Conservation (phyloP, 2,329 filamentous ascomycete species). For the Leptographium flavum region DNA sequence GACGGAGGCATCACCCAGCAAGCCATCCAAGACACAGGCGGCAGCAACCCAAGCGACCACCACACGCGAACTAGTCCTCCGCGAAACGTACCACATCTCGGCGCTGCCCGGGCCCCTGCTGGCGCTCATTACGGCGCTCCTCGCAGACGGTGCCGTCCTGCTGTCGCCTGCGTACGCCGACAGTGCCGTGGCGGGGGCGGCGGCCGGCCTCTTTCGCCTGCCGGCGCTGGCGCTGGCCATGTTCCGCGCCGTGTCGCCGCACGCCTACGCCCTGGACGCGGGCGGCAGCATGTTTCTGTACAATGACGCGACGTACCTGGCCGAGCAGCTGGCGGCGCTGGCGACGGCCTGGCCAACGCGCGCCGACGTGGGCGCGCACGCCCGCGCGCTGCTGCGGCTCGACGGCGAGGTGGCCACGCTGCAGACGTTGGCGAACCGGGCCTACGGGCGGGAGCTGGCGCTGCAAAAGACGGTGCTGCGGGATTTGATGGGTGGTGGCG, state of each 20-base stretch:
- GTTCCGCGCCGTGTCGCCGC: conserved; percentile 62
- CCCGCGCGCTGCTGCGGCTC: conserved; percentile 39
- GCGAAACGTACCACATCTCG: conserved; percentile 78
- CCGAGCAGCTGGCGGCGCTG: conserved; percentile 39
- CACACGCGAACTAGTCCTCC: conserved; percentile 58
- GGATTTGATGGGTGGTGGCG: conserved; percentile 43
- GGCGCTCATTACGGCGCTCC: conserved; percentile 43
- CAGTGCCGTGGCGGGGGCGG: conserved; percentile 51
- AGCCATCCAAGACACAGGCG: not conserved
- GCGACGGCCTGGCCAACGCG: conserved; percentile 36
- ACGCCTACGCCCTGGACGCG: conserved; percentile 51
- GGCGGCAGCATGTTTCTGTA: conserved; percentile 57
- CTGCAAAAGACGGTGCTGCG: conserved; percentile 46
- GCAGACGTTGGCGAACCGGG: conserved; percentile 44
- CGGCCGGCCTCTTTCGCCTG: conserved; percentile 54
- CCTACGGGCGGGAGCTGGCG: conserved; percentile 46
- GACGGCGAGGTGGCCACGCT: conserved; percentile 46
- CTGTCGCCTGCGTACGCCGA: conserved; percentile 31
- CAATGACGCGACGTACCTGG: conserved; percentile 51
- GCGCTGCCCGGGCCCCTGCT: conserved; percentile 72
- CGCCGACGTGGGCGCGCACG: conserved; percentile 33
- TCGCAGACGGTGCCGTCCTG: conserved; percentile 47
- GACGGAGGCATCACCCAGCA: conserved; percentile 3
- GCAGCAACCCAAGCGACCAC: too few relatives aligned
- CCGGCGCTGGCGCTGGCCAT: conserved; percentile 63